Base-by-base conservation (phyloP, 176 grass and related monocot genomes). In the Secale cereale region DNA sequence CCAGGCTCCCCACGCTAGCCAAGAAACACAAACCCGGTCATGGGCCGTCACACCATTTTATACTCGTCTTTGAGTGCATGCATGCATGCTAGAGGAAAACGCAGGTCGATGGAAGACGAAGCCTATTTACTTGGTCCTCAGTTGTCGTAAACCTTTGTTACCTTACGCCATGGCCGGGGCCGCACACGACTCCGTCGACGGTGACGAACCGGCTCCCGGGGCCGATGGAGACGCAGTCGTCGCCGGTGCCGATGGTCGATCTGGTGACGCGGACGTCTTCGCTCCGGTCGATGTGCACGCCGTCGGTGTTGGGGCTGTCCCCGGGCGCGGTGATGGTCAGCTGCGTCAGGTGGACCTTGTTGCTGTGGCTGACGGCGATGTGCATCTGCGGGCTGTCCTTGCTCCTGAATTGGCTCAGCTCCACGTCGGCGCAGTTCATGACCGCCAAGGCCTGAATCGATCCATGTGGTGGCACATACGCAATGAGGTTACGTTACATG, bases 241-340 rank as follows among this genome's bases (percentile, higher is more conserved):
- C 92, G 22, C 90, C 88, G 0, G 90, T 92, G 65, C 62, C 63
- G 56, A 90, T 88, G 25, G 7, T 45, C 0, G 77, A 45, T 3
- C 36, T 35, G 5, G 25, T 32, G 65, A 95, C 82, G 11, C 4
- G 41, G 46, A 95, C 82, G 40, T 90, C 17, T 14, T 78, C 25
- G 11, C 87, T 86, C 15, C 17, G 15, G 2, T 27, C 80, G 50
- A 90, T 23, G 76, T 92, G 90, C 75, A 95, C 63, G 68, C 90
- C 93, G 59, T 95, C 93, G 36, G 93, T 90, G 90, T 95, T 90
- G 6, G 87, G 90, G 78, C 90, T 95, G 48, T 60, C 25, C 20
- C 30, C 68, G 8, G 93, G 93, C 6, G 85, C 84, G 22, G 69
- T 41, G 68, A 95, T 70, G 17, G 29, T 85, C 78, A 92, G 78